Base-by-base conservation (phyloP, 1,284 basidiomycete species). In the Microbotryum scabiosae region DNA sequence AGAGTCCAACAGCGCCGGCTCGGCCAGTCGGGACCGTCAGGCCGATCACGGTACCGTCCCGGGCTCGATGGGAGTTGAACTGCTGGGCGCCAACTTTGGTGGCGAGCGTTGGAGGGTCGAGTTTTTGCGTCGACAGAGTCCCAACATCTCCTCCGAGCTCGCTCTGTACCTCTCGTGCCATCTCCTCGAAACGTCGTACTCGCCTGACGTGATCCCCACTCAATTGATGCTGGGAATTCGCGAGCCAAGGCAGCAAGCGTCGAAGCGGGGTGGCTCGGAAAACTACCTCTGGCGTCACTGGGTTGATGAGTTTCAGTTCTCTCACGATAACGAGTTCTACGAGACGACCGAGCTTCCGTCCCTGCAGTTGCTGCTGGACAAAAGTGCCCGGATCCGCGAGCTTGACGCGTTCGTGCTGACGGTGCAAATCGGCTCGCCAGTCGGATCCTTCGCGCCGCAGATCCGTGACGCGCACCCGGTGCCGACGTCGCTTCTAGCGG, bases 401-500 rank as follows among this genome's bases (percentile, higher is more conserved):
- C 43, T 45, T n/a, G 54, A 56, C 46, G 32, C 54, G 14, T 56
- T 56, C 28, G 26, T 47, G 18, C 46, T 56, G 8, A 47, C 54
- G 30, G 47, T 56, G 8, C 54, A 56, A 45, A 56, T 56, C 45
- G 25, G 23, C 16, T 45, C 54, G 21, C 53, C 53, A 18, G 28
- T 30, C 25, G 21, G 7, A 20, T 25, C 51, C 23, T 28, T 30
- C 20, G 23, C 32, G 23, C 51, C 51, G 9, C 51, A n/a, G n/a
- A 23, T 32, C 32, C 51, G 30, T 28, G 25, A 32, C 32, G 51
- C 32, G n/a, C 51, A 52, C 18, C 41, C 45, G 4, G 54, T 46
- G 20, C 54, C 32, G 14, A 28, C 20, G 28, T 21, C 23, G 16
- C 12, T 56, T 12, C 41, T 23, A 8, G n/a, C 26, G 59, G 79